Evolutionary conservation across 257 asterid species (phyloP).

Genomic region (Cinchona pubescens): DNA sequence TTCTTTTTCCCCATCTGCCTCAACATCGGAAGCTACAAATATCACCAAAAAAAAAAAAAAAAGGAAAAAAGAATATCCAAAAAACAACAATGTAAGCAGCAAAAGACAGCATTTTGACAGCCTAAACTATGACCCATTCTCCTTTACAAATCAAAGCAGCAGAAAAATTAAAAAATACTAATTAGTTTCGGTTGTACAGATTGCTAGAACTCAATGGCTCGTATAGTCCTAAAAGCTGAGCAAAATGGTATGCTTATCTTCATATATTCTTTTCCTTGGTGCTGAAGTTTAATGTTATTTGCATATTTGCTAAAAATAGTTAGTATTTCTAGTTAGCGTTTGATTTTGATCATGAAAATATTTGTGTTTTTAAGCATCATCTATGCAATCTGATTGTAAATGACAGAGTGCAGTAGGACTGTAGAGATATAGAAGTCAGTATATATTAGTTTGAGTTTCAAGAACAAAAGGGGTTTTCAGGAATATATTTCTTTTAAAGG

Average conservation of each 20-base stretch:
- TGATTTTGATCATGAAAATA: neutral
- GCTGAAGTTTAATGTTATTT: neutral
- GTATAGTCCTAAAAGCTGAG: neutral
- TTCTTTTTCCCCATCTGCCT: neutral
- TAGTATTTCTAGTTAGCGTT: no score
- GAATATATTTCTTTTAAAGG: neutral
- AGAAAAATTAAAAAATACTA: neutral
- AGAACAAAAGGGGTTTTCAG: neutral
- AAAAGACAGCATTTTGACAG: neutral
- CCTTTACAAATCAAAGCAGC: neutral
- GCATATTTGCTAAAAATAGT: neutral
- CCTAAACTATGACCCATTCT: neutral
- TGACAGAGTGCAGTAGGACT: neutral
- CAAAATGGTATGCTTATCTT: constrained; percentile 1
- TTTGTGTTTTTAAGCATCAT: neutral
- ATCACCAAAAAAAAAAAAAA: neutral
- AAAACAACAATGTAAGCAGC: neutral
- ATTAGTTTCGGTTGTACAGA: neutral
- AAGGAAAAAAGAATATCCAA: neutral
- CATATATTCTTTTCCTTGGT: neutral
- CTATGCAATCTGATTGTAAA: neutral
- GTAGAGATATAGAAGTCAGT: neutral
- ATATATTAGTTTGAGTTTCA: neutral
- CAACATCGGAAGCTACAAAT: neutral
- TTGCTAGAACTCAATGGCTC: neutral